A percentile compares a stretch with the other conserved stretches of the same genome.
These are phyloP conservation scores for Phytophthora colocasiae DNA, from an alignment of 352 stramenopile species.

Conservation along the genomic window DNA sequence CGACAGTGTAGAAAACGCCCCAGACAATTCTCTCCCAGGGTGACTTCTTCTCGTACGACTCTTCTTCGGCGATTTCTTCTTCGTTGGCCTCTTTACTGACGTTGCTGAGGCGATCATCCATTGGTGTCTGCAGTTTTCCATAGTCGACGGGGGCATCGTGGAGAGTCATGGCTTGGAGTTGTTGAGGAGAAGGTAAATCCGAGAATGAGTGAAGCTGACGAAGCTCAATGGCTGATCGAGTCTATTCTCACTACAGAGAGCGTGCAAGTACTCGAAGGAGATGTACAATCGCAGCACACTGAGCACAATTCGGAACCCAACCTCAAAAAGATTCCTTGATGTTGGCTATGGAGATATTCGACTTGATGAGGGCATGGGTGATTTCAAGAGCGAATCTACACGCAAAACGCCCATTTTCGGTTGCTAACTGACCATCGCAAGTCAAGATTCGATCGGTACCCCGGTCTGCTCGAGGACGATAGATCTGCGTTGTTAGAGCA, in stretches of 20 bases:
- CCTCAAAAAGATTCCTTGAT: background rate
- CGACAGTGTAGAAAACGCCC: constrained; percentile 24
- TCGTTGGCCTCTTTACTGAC: constrained; percentile 19
- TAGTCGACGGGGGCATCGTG: constrained; percentile 14
- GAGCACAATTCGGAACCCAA: background rate
- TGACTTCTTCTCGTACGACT: constrained; percentile 26
- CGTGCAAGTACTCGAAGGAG: too few relatives aligned
- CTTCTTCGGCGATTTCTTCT: constrained; percentile 10
- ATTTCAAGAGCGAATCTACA: constrained; percentile 1
- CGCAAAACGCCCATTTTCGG: background rate
- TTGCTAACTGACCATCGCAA: constrained; percentile 1
- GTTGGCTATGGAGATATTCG: background rate
- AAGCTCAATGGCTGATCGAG: background rate
- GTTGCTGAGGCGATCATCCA: constrained; percentile 17
- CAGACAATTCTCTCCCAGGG: constrained; percentile 25
- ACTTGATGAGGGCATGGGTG: background rate
- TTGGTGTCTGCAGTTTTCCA: constrained; percentile 20
- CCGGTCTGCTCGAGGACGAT: background rate
- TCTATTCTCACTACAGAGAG: too few relatives aligned
- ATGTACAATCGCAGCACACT: constrained; percentile 2
- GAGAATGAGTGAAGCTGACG: constrained; percentile 12
- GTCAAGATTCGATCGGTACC: constrained; percentile 1
- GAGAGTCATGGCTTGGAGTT: constrained; percentile 11
- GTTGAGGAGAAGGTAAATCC: constrained; percentile 14
- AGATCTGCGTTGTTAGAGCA: too few relatives aligned